phyloP scores from a whole-genome alignment of 768 basidiomycete species.

The Cystofilobasidium bisporidii region DNA sequence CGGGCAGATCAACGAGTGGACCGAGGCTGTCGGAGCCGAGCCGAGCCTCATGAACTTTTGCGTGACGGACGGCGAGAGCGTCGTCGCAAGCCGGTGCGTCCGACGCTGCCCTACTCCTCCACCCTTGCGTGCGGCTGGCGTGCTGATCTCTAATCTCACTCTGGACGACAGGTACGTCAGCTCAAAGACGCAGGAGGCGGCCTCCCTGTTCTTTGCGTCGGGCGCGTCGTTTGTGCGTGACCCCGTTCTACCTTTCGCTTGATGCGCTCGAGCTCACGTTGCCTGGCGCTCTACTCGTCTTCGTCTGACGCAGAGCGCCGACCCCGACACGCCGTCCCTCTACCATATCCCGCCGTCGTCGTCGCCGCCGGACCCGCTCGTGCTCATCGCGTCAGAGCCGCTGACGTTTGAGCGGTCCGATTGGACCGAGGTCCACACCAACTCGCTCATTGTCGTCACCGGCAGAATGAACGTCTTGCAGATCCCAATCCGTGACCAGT shows the following conservation, averaged over 20 bases:
- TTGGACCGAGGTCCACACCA: slow-evolving; percentile 98
- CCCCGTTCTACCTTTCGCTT: slow-evolving; percentile 50
- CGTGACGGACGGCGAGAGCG: slow-evolving; percentile 87
- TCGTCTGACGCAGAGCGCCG: slow-evolving; percentile 49
- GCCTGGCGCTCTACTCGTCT: not conserved
- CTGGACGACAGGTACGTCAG: slow-evolving; percentile 59
- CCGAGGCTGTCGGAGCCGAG: slow-evolving; percentile 47
- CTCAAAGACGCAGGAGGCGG: slow-evolving; percentile 80
- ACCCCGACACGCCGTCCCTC: not conserved
- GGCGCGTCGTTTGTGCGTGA: slow-evolving; percentile 84
- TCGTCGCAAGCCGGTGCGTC: slow-evolving; percentile 65
- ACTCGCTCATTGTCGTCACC: slow-evolving; percentile 89
- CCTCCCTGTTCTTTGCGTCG: slow-evolving; percentile 92
- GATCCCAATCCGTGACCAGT: slow-evolving; percentile 62
- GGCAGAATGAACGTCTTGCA: slow-evolving; percentile 81
- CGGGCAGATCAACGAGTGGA: slow-evolving; percentile 61
- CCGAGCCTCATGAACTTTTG: slow-evolving; percentile 92
- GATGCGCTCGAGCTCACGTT: not conserved
- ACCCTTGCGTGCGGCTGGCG: too few relatives aligned
- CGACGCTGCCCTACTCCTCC: not conserved
- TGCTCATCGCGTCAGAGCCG: slow-evolving; percentile 70
- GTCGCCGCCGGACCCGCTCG: slow-evolving; percentile 26
- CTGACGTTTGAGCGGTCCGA: slow-evolving; percentile 96
- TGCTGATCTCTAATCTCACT: too few relatives aligned
- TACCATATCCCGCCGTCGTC: slow-evolving; percentile 13